phyloP scores from a whole-genome alignment of 345 rosid species.

The Lepidium sativum region DNA sequence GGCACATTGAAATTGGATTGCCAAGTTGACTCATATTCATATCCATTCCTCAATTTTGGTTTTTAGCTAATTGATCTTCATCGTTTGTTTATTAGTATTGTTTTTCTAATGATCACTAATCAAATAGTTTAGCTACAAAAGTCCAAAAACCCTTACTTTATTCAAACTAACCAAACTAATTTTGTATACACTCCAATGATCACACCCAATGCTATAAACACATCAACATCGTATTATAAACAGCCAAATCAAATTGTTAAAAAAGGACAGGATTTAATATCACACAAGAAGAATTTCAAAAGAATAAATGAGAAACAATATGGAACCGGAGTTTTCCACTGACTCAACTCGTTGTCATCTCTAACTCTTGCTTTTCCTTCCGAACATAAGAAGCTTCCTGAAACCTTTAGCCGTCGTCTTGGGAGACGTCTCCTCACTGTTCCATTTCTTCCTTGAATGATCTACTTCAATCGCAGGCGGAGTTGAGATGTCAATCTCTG shows the following conservation, averaged over 20 bases:
- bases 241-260: conserved; percentile 10
- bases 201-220: conserved; percentile 1
- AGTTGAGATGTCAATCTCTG: conserved; percentile 59
- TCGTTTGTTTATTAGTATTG: background rate
- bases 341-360: background rate
- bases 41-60: background rate
- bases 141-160: background rate
- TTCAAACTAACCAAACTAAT: conserved; percentile 7
- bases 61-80: background rate
- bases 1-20: no score
- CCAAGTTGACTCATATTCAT: no score
- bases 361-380: conserved; percentile 39
- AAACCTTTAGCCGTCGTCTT: conserved; percentile 72
- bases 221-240: conserved; percentile 3
- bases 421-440: conserved; percentile 54
- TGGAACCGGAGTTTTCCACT: background rate
- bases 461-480: conserved; percentile 52
- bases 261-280: background rate
- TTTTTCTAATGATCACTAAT: background rate
- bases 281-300: conserved; percentile 9
- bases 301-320: background rate
- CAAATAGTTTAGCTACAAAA: background rate
- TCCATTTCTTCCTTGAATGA: conserved; percentile 81
- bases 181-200: background rate
- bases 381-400: conserved; percentile 83